Base-by-base conservation (phyloP, 371 early-diverging fungal species). In the Mortierella sp. region DNA sequence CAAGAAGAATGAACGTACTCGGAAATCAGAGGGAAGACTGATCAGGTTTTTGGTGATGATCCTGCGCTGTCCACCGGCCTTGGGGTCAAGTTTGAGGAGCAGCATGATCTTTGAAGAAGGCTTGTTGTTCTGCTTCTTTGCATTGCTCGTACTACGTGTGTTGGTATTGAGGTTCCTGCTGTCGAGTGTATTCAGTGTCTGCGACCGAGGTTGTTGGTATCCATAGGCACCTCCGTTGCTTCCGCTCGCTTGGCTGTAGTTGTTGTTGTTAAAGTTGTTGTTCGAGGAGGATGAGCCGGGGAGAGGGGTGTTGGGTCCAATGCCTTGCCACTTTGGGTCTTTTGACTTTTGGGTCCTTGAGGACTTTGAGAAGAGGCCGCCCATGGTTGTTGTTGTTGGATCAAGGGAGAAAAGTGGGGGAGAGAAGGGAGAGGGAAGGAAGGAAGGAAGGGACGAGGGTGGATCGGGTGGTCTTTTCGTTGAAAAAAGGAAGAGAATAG, bases 321-420 rank as follows among this genome's bases (percentile, higher is more conserved):
- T 75, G 10, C 83, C 83, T 50, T 82, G 83, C 83, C 83, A 82
- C 58, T 68, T 74, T 26, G 83, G 83, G 48, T 82, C 83, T 63
- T 70, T 78, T 58, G 83, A 50, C 65, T 71, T 81, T 34, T 61
- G 66, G n/a, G 77, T 24, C 64, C 75, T 74, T 11, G 67, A 63
- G 13, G 77, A 71, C 74, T 77, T 82, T 65, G 78, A 78, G 61
- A 77, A 71, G 19, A 78, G 43, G 37, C 72, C 53, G 19, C 83
- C 83, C 83, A 82, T 82, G 53, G 4, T n/a, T n/a, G 39, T 67
- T 52, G n/a, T 67, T 11, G 3, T 19, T n/a, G 31, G 44, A 10
- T 37, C 14, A 29, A 40, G 9, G 52, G n/a, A 34, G 37, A 40
- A 34, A 22, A 24, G 37, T 1, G 43, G 2, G 45, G n/a, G 39